phyloP scores from a whole-genome alignment of 352 stramenopile genomes.

The Pythium plurisporium region DNA sequence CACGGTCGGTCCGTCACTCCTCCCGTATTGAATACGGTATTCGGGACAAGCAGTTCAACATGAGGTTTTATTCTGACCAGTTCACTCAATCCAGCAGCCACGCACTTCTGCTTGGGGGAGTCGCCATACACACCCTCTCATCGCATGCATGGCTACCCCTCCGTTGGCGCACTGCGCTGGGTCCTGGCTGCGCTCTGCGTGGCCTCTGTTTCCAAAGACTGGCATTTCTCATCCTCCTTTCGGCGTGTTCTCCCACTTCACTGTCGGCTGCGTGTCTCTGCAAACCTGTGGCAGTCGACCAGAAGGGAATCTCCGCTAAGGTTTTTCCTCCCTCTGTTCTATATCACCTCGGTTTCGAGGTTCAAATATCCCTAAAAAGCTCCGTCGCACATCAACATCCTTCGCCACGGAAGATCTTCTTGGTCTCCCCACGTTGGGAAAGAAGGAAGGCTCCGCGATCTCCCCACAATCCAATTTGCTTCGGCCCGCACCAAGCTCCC shows the following conservation, averaged over 20 bases:
- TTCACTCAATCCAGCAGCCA: neutral
- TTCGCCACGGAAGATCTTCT: constrained; percentile 1
- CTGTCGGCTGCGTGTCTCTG: constrained; percentile 15
- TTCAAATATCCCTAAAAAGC: neutral
- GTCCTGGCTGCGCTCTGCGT: neutral
- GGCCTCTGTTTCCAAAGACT: constrained; percentile 2
- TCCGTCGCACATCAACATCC: constrained; percentile 20
- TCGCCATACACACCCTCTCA: neutral
- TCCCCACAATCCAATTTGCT: constrained; percentile 40
- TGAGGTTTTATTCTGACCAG: constrained; percentile 18
- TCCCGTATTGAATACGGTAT: too few species aligned
- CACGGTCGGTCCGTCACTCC: constrained; percentile 16
- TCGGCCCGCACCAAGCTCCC: constrained; percentile 8
- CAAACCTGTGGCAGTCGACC: constrained; percentile 1
- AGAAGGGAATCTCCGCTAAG: constrained; percentile 2
- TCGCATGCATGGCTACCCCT: too few species aligned
- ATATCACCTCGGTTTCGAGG: constrained; percentile 16
- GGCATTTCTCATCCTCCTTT: constrained; percentile 1
- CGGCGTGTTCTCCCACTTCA: neutral
- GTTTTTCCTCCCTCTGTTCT: constrained; percentile 3
- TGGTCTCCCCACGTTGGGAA: too few species aligned
- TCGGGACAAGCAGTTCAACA: constrained; percentile 14
- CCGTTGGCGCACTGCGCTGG: too few species aligned
- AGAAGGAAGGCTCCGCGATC: too few species aligned
- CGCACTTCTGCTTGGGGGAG: neutral